Evolutionary conservation across 352 stramenopile species (phyloP), one percentile per base, ranked within the genome.

Genomic region (Phytophthora pini): DNA sequence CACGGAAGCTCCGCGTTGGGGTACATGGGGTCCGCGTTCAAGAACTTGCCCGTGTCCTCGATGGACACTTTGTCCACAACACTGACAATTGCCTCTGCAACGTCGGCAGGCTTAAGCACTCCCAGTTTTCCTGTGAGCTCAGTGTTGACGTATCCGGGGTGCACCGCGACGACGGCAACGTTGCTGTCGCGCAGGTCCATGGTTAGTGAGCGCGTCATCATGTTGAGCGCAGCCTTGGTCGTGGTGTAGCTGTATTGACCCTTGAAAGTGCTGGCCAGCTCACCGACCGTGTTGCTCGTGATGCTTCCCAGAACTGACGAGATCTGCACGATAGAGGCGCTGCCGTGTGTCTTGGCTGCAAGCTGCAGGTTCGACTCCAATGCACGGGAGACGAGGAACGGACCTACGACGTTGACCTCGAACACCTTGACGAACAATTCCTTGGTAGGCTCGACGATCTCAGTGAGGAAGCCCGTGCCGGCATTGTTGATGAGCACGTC

Each of bases 221-320:
- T 87, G 57, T 94, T 94, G 41, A 89, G 66, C 6, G 76, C 86
- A 8, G 79, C 53, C 60, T 92, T 92, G 41, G 76, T 87, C 24
- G 82, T 70, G 34, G 74, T 70, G 68, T 94, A 90, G 27, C 70
- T 81, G 62, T 88, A 90, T 11, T 68, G 53, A 11, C 70, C 73
- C 34, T 81, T 54, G 34, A 71, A 51, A 9, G 24, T 20, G 1
- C 8, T 31, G 32, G 51, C 46, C 3, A 43, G 15, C 13, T 39
- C 6, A 6, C 53, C 50, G 0, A 49, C 74, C 10, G 43, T 50
- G 45, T 82, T 87, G 39, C 65, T 66, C n/a, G 32, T 39, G 47
- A 90, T 72, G 27, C 78, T 87, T 24, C 79, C 82, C 51, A 87
- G 29, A 15, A 60, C 20, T 1, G 76, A 87, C 56, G 72, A 79